Base-by-base conservation (phyloP, 106 monocot species). In the Cymbidium sinense region DNA sequence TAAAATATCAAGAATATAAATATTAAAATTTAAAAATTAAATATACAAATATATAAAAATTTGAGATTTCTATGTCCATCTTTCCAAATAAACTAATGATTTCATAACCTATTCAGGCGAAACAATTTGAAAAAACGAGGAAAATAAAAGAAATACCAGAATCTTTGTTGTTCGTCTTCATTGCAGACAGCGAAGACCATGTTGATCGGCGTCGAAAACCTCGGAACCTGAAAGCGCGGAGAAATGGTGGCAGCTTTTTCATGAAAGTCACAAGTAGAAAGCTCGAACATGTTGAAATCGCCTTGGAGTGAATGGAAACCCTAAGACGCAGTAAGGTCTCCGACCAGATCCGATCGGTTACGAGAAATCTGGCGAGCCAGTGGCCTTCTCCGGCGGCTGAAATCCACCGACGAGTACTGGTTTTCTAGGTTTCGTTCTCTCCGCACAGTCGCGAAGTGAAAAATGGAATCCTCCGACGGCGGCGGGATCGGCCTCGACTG, bases 291-390 rank as follows among this genome's bases (percentile, higher is more conserved):
- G 73, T 5, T 0, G 74, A 50, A 44, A 58, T 64, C 29, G 34
- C 62, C 47, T 23, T 20, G n/a, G 34, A 41, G 64, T 82, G 79
- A 85, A 85, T 87, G 84, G 84, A 82, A 84, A 84, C 74, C 76
- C 70, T 84, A 70, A 75, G 34, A 11, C 7, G 39, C 15, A 67
- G 37, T 17, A 10, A 39, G 27, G 50, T 25, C 0, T 34, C 44
- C 30, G 62, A 82, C 35, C 76, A 37, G 79, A 86, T 85, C 78
- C 33, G 78, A 34, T 75, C 25, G 37, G 20, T 8, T 58, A 23
- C n/a, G 23, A 23, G 23, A 58, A 58, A 20, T n/a, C 70, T 20
- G 51, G 51, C 34, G 79, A 21, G n/a, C 20, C 39, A 12, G 30
- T 76, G 70, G 64, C 72, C 41, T 85, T 75, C 58, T 77, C 77